A percentile compares a stretch with the other conserved stretches of the same genome.
Evolutionary conservation across 2,329 filamentous ascomycete genomes (phyloP).

Genomic region (Parascedosporium putredinis): DNA sequence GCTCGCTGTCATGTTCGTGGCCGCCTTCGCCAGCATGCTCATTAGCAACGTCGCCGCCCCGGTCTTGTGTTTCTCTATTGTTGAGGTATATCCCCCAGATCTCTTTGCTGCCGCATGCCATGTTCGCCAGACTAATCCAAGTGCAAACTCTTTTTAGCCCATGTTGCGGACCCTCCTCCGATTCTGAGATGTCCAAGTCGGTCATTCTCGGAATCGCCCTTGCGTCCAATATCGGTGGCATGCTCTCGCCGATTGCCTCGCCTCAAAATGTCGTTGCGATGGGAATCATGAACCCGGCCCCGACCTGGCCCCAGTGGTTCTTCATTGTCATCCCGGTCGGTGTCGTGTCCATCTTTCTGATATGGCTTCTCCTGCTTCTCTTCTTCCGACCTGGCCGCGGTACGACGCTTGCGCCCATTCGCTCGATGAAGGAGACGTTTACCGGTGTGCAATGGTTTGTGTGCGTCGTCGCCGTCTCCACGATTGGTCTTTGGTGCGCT

Average conservation of each 20-base stretch:
- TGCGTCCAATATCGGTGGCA: slow-evolving; percentile 90
- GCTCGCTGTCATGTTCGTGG: slow-evolving; percentile 97
- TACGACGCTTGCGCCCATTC: slow-evolving; percentile 84
- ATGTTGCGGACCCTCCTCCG: slow-evolving; percentile 86
- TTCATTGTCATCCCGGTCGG: slow-evolving; percentile 91
- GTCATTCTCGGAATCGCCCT: slow-evolving; percentile 92
- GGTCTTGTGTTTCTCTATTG: slow-evolving; percentile 94
- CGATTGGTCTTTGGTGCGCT: slow-evolving; percentile 86
- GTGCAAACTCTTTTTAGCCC: slow-evolving; percentile 53
- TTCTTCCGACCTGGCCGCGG: slow-evolving; percentile 79
- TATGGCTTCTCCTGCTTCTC: slow-evolving; percentile 77
- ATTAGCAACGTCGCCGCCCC: slow-evolving; percentile 97
- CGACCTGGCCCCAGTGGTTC: slow-evolving; percentile 95
- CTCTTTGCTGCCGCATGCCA: not conserved
- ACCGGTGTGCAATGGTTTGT: slow-evolving; percentile 91
- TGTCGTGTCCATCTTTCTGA: slow-evolving; percentile 73
- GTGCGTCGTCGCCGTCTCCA: slow-evolving; percentile 66
- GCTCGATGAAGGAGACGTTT: slow-evolving; percentile 80
- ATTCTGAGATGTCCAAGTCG: slow-evolving; percentile 89
- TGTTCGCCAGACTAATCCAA: not conserved
- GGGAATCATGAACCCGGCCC: slow-evolving; percentile 85
- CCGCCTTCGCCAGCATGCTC: slow-evolving; percentile 96
- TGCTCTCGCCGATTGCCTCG: slow-evolving; percentile 91
- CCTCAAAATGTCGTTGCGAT: slow-evolving; percentile 96
- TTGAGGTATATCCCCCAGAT: slow-evolving; percentile 50